Conservation (phyloP, 192 early-diverging fungal genomes). For the Diversispora eburnea region DNA sequence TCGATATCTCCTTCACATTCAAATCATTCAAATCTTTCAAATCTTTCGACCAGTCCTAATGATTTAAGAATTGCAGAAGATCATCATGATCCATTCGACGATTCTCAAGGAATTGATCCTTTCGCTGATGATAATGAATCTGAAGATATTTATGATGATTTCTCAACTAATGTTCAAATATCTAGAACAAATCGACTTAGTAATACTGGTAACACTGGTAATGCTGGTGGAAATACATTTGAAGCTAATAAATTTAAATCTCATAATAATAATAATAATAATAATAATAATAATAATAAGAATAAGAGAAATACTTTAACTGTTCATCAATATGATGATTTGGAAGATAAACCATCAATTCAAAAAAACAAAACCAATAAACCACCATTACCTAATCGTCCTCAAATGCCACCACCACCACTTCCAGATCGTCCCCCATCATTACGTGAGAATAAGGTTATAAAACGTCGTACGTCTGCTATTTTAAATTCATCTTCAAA, state of each 20-base stretch:
- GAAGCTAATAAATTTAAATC: too few relatives aligned
- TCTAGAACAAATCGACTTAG: background rate
- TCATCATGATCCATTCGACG: slow-evolving; percentile 23
- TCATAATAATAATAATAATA: too few relatives aligned
- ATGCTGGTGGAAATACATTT: too few relatives aligned
- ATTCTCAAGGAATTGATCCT: slow-evolving; percentile 16
- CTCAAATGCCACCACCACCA: background rate
- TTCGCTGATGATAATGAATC: slow-evolving; percentile 24
- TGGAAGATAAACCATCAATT: background rate
- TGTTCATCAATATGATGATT: background rate
- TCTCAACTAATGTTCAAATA: background rate
- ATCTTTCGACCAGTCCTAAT: background rate
- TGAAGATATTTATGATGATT: background rate
- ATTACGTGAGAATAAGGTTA: slow-evolving; percentile 21
- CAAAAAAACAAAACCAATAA: background rate
- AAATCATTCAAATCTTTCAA: background rate
- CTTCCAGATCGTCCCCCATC: slow-evolving; percentile 30
- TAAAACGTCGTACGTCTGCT: slow-evolving; percentile 6
- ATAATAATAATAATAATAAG: background rate
- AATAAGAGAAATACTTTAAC: background rate
- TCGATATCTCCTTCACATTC: background rate
- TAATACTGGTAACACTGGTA: background rate
- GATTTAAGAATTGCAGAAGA: background rate
- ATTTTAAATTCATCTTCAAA: background rate
- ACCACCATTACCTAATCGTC: background rate